These are phyloP conservation scores for Cryptococcus deneoformans DNA, from an alignment of 1,284 basidiomycete genomes.

Conservation along the genomic window DNA sequence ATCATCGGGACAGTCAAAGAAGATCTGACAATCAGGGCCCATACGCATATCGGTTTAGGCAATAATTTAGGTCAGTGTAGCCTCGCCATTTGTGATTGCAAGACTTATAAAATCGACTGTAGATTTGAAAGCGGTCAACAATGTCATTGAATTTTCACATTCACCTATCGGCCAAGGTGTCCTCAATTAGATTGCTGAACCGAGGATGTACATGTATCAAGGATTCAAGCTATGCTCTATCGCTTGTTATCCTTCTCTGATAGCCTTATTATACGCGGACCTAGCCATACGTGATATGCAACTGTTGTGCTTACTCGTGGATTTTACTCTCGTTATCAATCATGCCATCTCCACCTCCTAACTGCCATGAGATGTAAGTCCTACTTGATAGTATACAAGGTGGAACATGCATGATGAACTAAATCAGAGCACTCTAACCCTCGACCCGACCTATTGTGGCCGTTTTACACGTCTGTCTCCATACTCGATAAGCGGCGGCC, in stretches of 20 bases:
- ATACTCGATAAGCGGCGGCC: too few species aligned
- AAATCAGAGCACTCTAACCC: neutral
- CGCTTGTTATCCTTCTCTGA: too few species aligned
- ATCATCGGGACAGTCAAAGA: conserved; percentile 68
- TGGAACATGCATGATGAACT: conserved; percentile 11
- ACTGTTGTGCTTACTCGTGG: too few species aligned
- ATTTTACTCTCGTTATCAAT: too few species aligned
- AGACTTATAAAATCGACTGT: neutral
- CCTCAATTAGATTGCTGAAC: conserved; percentile 14
- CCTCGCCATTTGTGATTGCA: neutral
- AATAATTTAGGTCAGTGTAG: conserved; percentile 61
- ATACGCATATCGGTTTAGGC: conserved; percentile 63
- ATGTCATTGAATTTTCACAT: conserved; percentile 41
- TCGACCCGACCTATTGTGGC: neutral
- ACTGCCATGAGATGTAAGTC: too few species aligned
- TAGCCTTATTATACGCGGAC: too few species aligned
- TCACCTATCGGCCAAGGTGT: conserved; percentile 41
- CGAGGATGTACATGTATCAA: neutral
- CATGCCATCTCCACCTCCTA: too few species aligned
- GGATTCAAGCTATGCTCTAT: neutral
- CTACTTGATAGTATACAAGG: conserved; percentile 10
- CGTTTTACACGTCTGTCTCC: too few species aligned
- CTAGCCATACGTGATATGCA: too few species aligned
- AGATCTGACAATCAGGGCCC: conserved; percentile 61
- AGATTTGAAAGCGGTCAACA: conserved; percentile 45